These are phyloP conservation scores for Favolaschia claudopus DNA, from an alignment of 768 basidiomycete species.

Conservation along the genomic window DNA sequence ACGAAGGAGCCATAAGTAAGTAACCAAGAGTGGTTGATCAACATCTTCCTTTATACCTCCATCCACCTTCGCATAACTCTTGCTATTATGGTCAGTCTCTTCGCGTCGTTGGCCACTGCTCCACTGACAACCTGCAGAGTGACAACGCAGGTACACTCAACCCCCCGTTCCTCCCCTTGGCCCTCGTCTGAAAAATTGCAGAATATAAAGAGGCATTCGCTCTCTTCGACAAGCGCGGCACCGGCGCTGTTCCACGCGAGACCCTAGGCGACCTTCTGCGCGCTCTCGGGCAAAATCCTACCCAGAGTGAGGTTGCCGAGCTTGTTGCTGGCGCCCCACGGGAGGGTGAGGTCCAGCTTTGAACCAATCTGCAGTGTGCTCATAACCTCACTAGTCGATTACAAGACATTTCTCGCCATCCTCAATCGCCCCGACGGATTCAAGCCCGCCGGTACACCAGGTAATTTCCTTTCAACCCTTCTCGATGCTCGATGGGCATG, in stretches of 20 bases:
- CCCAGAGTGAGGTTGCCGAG: constrained; percentile 94
- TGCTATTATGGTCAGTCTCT: constrained; percentile 15
- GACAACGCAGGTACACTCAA: constrained; percentile 56
- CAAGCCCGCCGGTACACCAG: constrained; percentile 95
- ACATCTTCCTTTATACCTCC: too few species aligned
- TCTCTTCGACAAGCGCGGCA: constrained; percentile 96
- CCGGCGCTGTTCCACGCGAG: constrained; percentile 87
- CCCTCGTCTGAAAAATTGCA: constrained; percentile 37
- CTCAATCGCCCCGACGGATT: constrained; percentile 96
- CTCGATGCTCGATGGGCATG: not conserved
- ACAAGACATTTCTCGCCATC: constrained; percentile 89
- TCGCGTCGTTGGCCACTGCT: not conserved
- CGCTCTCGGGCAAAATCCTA: constrained; percentile 98
- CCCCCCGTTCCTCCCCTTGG: not conserved
- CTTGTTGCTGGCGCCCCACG: constrained; percentile 76
- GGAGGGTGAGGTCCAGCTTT: constrained; percentile 62
- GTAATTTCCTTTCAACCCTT: constrained; percentile 56
- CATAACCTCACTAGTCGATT: constrained; percentile 70
- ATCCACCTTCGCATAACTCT: too few species aligned
- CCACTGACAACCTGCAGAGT: constrained; percentile 38
- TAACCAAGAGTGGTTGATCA: too few species aligned
- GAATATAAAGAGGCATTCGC: constrained; percentile 98
- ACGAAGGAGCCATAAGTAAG: constrained; percentile 27
- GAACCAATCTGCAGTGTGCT: not conserved
- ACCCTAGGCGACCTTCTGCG: constrained; percentile 92